These are phyloP conservation scores for Tetrahymena thermophila DNA, from an alignment of 73 alveolate species.

Conservation along the genomic window DNA sequence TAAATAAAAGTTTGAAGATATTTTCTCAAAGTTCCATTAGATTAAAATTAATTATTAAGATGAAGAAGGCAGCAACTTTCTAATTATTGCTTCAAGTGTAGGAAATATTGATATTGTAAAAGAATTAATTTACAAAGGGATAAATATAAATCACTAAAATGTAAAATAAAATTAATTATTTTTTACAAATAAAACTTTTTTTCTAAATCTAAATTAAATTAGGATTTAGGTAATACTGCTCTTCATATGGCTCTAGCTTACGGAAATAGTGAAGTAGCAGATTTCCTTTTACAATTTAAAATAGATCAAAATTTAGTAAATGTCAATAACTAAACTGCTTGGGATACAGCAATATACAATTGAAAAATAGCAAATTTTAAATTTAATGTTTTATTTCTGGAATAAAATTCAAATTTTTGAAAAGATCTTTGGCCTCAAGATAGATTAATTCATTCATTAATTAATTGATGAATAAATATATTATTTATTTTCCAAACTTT, in stretches of 20 bases:
- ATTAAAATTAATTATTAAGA: slow-evolving; percentile 1
- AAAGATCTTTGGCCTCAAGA: no score
- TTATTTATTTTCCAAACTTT: no score
- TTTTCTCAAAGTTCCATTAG: neutral
- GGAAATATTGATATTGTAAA: slow-evolving; percentile 32
- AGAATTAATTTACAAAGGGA: slow-evolving; percentile 19
- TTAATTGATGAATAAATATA: no score
- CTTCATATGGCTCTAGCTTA: slow-evolving; percentile 39
- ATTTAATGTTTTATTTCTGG: no score
- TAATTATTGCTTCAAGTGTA: slow-evolving; percentile 10
- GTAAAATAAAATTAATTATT: neutral
- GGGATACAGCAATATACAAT: neutral
- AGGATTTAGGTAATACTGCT: slow-evolving; percentile 48
- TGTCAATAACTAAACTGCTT: neutral
- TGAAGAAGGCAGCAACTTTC: slow-evolving; percentile 9
- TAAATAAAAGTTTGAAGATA: neutral
- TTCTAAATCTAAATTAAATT: neutral
- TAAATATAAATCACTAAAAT: slow-evolving; percentile 21
- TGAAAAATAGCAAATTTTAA: neutral
- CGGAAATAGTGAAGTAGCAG: slow-evolving; percentile 29
- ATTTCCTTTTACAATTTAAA: slow-evolving; percentile 2
- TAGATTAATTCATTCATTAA: no score
- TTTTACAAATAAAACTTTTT: neutral
- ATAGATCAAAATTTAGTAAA: neutral
- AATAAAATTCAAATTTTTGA: no score